A percentile compares a stretch with the other conserved stretches of the same genome.
These are phyloP conservation scores for Fusarium pilosicola DNA, from an alignment of 2,329 filamentous ascomycete genomes.

Conservation along the genomic window DNA sequence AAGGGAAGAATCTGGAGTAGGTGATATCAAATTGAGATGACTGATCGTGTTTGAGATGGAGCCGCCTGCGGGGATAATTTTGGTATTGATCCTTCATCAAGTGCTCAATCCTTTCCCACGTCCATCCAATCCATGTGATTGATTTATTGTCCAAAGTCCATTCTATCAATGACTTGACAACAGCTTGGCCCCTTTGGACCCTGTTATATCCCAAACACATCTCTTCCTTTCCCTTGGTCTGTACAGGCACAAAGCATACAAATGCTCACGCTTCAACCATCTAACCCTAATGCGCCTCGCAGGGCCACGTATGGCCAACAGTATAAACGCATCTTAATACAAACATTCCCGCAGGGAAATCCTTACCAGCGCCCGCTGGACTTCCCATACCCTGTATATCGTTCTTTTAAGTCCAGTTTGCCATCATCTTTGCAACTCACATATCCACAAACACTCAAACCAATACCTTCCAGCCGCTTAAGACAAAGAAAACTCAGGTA, in stretches of 20 bases:
- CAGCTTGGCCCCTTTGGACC: neutral
- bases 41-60: neutral
- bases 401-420: conserved; percentile 13
- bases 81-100: conserved; percentile 19
- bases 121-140: neutral
- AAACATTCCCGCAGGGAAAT: conserved; percentile 7
- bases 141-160: neutral
- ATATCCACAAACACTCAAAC: conserved; percentile 24
- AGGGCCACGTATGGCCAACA: conserved; percentile 8
- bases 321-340: conserved; percentile 20
- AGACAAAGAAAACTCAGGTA: conserved; percentile 15
- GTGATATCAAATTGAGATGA: neutral
- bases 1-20: neutral
- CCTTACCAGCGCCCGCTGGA: conserved; percentile 40
- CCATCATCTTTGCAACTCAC: conserved; percentile 27
- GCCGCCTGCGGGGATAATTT: conserved; percentile 53
- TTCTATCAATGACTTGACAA: conserved; percentile 12
- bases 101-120: neutral
- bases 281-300: conserved; percentile 30
- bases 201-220: neutral
- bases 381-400: conserved; percentile 16
- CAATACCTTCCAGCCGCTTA: neutral
- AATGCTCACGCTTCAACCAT: conserved; percentile 18
- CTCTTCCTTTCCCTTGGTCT: neutral
- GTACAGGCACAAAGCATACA: conserved; percentile 19